Base-by-base conservation (phyloP, 768 basidiomycete species). In the Flagelloscypha sp. region DNA sequence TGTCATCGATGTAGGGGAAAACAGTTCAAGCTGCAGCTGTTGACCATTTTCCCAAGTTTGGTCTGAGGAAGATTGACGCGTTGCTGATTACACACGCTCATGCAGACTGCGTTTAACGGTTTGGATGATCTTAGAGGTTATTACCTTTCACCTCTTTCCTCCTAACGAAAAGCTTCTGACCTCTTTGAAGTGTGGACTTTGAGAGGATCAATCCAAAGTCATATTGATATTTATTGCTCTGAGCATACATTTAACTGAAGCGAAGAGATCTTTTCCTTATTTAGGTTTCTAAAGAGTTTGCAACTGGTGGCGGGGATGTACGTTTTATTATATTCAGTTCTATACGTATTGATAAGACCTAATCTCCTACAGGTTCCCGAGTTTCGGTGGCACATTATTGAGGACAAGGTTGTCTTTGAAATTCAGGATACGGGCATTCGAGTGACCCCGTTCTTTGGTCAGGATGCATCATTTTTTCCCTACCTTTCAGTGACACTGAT, bases 251-350 rank as follows among this genome's bases (percentile, higher is more conserved):
- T 76, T 46, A n/a, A 46, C 48, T 7, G 80, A 79, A 45, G 72
- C 90, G 7, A 65, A 78, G 41, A 59, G 72, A 38, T 63, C 83
- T 3, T 90, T 88, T 58, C 88, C 88, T 9, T 93, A 92, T 56
- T 69, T 90, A 16, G n/a, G 79, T 87, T 12, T 60, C 74, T 5
- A 82, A 72, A 48, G 79, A 81, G 40, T 77, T 72, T 43, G 82
- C 82, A 2, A 79, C 84, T n/a, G 81, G 85, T 35, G 77, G 84
- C 22, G 84, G 84, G 24, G 82, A 83, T 59, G 84, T 82, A 47
- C 45, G 68, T 55, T 20, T 20, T 24, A 24, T 27, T 3, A 11
- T 33, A 19, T 17, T 29, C 16, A 21, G 7, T 32, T 7, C 27
- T 31, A 21, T 37, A 16, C 3, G 17, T 13, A 15, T 30, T 6